Evolutionary conservation across 306 rosid species (phyloP), one percentile per base, ranked within the genome.

Genomic region (Vicia faba): DNA sequence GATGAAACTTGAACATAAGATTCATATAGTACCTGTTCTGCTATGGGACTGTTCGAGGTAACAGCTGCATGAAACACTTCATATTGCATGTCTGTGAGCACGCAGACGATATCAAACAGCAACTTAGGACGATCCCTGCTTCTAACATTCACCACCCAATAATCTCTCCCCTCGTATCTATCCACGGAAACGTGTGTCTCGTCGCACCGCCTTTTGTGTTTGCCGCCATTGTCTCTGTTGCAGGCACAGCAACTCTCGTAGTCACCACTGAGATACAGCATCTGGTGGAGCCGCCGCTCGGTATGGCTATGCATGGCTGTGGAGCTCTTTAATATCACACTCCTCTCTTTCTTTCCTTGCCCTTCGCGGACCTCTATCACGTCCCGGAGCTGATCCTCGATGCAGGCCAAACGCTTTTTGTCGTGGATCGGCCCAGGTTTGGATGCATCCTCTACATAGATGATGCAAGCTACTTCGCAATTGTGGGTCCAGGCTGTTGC

Each of bases 41-140:
- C 58, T 29, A 51, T 51, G 14, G 58, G 58, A n/a, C 8, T 51
- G 31, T 51, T 51, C 2, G 58, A 51, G 58, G 31, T 51, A 20
- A 20, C 33, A 20, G 58, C 58, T 2, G 58, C 58, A 51, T 51
- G 58, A 51, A 51, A 51, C 33, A 51, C 58, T 10, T 51, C 58
- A 51, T 51, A 51, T 20, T 51, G 33, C 58, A 51, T 20, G 14
- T 51, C 58, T 20, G 58, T 51, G 58, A 51, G 58, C 33, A 51
- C 33, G 1, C 58, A 51, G 8, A 51, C 33, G 2, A 51, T 51
- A 51, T 51, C 58, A 51, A 51, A 51, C 58, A 51, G n/a, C 33
- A 51, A 51, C 58, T 51, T 51, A 10, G 58, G 58, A 4, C 58
- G 58, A 11, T 51, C 58, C 33, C 15, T 11, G 8, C 33, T 51